Base-by-base conservation (phyloP, 495 filamentous ascomycete species). In the Sabuloglossum arenarium region DNA sequence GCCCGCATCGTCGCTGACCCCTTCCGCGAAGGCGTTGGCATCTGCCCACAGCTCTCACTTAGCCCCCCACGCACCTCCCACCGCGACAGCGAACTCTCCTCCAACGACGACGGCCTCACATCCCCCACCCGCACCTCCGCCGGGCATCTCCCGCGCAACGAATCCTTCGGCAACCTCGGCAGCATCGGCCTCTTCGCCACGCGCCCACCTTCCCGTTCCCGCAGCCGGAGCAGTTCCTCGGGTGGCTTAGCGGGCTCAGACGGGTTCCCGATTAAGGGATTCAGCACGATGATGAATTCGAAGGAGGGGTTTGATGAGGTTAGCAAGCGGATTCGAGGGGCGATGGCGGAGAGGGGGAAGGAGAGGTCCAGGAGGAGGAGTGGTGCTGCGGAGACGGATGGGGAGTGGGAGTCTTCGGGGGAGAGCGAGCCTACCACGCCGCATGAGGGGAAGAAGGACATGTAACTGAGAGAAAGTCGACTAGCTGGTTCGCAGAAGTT, bases 101-200 rank as follows among this genome's bases (percentile, higher is more conserved):
- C 59, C 56, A n/a, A 58, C 57, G 27, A 61, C 1, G 39, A 57
- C 10, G 59, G 55, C 2, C 9, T 23, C 45, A 45, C 23, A 37
- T 32, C 58, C 30, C 23, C 24, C 16, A 56, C 59, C 6, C 64
- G 64, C 32, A 59, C 64, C 55, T 5, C 45, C 10, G 63, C 62
- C 51, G 67, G 63, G 8, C 68, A 74, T 49, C 68, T 98, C 8
- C 90, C 91, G 10, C 78, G 84, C 29, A 95, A 94, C 69, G 91
- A 98, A 65, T 88, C 84, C 3, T 94, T 97, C 70, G 79, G 81
- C 61, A 88, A 96, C 61, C 80, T 98, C 27, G 81, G 83, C 14
- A 79, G 77, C 55, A 84, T 91, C 58, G 85, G 82, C 49, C 80
- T 98, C 65, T 98, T 96, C 63, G 85, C 90, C 1, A 88, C 84